Conservation (phyloP, 148 eudicot species). For the Chenopodium album region DNA sequence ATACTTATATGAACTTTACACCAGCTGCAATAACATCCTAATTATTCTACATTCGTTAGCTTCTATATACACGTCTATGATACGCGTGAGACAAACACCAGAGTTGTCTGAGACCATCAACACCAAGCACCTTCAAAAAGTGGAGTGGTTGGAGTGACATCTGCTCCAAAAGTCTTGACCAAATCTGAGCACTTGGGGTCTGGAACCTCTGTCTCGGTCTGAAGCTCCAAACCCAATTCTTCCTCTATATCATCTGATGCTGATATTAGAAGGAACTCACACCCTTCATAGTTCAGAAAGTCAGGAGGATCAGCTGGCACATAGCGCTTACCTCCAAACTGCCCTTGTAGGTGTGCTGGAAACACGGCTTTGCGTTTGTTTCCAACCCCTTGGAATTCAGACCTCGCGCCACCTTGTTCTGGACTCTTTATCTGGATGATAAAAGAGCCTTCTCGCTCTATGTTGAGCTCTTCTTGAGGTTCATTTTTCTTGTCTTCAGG, state of each 20-base stretch:
- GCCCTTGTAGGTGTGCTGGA: constrained; percentile 65
- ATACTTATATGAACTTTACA: background rate
- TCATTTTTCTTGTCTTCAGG: constrained; percentile 30
- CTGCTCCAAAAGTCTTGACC: constrained; percentile 59
- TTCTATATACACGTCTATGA: background rate
- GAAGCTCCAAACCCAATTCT: constrained; percentile 65
- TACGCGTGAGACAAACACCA: background rate
- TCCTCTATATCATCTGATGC: constrained; percentile 65
- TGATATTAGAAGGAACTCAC: constrained; percentile 63
- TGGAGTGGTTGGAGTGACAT: constrained; percentile 39
- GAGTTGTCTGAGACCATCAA: background rate
- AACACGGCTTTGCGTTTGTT: constrained; percentile 63
- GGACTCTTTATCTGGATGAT: constrained; percentile 76
- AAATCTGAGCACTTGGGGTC: constrained; percentile 56
- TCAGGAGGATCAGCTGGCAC: constrained; percentile 66
- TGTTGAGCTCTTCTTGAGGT: constrained; percentile 51
- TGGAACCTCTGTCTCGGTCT: constrained; percentile 32
- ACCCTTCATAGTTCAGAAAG: constrained; percentile 81
- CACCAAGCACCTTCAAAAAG: constrained; percentile 67
- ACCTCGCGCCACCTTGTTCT: constrained; percentile 24
- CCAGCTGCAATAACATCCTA: background rate
- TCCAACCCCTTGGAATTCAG: constrained; percentile 47
- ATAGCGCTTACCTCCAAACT: constrained; percentile 42
- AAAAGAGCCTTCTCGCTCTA: constrained; percentile 62
- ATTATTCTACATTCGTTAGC: background rate